Base-by-base conservation (phyloP, 2,329 filamentous ascomycete species). In the Berkeleyomyces rouxiae region DNA sequence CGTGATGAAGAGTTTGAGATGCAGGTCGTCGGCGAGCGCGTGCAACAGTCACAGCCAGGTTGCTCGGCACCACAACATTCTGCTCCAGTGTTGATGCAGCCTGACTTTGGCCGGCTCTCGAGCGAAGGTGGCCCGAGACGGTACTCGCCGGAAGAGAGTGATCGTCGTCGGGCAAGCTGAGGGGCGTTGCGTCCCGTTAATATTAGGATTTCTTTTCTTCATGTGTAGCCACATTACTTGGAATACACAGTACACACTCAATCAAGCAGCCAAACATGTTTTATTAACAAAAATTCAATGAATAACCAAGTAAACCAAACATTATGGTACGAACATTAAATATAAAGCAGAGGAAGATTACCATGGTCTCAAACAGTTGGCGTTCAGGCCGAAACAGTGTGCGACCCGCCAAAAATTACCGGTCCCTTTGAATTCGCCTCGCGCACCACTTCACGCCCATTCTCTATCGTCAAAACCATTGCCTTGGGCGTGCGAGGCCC, bases 1-100 rank as follows among this genome's bases (percentile, higher is more conserved):
- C 47, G 64, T 1, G 68, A 68, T 7, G 77, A 79, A 64, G 71
- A 72, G 3, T 81, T 79, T 61, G 79, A 82, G 71, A 70, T 81
- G 68, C 72, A 76, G 39, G 72, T 77, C 62, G 77, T 79, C 0
- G 72, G 76, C 40, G 70, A 69, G 53, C 71, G 70, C 31, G 72
- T 69, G 3, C 71, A 69, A 36, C 66, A 23, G 39, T 62, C 55
- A 46, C 63, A 6, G 47, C 7, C 9, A 67, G 61, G 65, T 68
- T 67, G 57, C 68, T 70, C 4, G 10, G 42, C 11, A 5, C 53
- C 31, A 3, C 60, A 64, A 58, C 57, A 69, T 59, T 65, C 74
- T 59, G 71, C 76, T 3, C 77, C 78, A 0, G 69, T 76, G 33
- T 68, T 80, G 47, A 71, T 72, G 33, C 78, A 79, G 59, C 78